Conservation (phyloP, 2,329 filamentous ascomycete genomes). For the Pestalotiopsis fici region DNA sequence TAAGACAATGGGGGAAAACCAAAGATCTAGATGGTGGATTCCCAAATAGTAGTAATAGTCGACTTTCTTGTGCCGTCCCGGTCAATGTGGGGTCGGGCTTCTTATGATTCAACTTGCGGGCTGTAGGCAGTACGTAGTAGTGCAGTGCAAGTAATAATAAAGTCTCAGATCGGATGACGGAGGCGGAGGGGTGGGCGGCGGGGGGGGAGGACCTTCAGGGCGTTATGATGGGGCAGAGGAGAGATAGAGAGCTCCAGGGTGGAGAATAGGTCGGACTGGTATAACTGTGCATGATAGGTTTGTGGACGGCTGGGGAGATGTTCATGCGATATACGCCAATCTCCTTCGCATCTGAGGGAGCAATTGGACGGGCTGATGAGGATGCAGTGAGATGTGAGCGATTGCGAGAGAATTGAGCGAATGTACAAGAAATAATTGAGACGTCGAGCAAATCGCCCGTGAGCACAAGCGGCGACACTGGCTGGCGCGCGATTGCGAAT, state of each 20-base stretch:
- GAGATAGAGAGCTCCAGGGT: constrained; percentile 45
- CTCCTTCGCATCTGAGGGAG: constrained; percentile 13
- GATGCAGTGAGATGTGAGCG: neutral
- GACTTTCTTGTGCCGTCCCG: constrained; percentile 6
- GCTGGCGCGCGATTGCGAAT: constrained; percentile 3
- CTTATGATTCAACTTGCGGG: constrained; percentile 30
- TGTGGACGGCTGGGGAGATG: constrained; percentile 22
- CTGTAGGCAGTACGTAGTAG: constrained; percentile 8
- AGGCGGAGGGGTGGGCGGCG: constrained; percentile 13
- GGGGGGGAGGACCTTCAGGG: no score
- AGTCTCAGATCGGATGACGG: neutral
- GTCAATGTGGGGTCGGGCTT: constrained; percentile 21
- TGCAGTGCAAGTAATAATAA: neutral
- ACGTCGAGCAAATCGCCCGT: neutral
- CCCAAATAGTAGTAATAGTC: constrained; percentile 25
- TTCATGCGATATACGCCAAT: constrained; percentile 27
- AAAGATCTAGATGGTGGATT: constrained; percentile 1
- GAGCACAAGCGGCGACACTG: neutral
- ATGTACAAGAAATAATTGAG: neutral
- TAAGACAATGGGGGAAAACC: constrained; percentile 22
- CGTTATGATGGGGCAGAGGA: constrained; percentile 43
- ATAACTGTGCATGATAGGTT: constrained; percentile 49
- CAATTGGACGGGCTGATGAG: neutral
- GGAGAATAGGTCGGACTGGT: constrained; percentile 38
- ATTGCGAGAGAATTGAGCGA: neutral